These are phyloP conservation scores for Pseudogymnoascus sp. DNA, from an alignment of 2,329 filamentous ascomycete genomes.

Conservation along the genomic window DNA sequence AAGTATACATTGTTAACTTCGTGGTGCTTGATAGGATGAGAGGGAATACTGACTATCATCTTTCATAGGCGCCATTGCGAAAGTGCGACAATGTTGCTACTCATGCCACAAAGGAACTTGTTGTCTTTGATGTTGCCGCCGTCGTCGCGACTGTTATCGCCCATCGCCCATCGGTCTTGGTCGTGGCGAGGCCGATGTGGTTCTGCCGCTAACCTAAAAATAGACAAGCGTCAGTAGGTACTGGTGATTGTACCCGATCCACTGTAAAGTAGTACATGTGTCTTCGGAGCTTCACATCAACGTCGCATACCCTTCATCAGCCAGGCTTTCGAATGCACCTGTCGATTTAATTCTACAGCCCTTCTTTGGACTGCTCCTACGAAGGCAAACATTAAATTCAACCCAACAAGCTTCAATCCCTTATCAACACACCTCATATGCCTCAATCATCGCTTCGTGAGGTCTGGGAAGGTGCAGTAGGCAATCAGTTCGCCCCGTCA, in stretches of 20 bases:
- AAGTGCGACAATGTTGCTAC: background rate
- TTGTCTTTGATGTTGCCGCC: slow-evolving; percentile 1
- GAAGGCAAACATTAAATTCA: background rate
- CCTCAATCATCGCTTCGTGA: slow-evolving; percentile 63
- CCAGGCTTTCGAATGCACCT: background rate
- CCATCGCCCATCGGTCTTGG: background rate
- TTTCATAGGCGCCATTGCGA: background rate
- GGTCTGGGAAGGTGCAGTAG: slow-evolving; percentile 88
- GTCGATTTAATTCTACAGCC: background rate
- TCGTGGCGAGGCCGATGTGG: slow-evolving; percentile 1
- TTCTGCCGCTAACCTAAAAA: background rate
- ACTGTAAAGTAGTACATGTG: slow-evolving; percentile 9
- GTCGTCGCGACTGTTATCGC: slow-evolving; percentile 5
- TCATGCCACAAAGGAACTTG: background rate
- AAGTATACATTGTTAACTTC: background rate
- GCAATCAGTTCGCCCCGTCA: slow-evolving; percentile 73
- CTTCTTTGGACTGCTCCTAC: slow-evolving; percentile 3
- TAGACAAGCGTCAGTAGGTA: background rate
- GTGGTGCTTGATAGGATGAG: background rate
- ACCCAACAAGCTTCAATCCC: background rate
- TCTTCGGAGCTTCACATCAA: slow-evolving; percentile 6
- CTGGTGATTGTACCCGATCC: background rate
- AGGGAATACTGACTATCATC: background rate
- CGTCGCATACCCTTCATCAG: background rate
- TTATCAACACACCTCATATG: slow-evolving; percentile 7